Evolutionary conservation across 192 early-diverging fungal genomes (phyloP).

Genomic region (Gonapodya sp.): DNA sequence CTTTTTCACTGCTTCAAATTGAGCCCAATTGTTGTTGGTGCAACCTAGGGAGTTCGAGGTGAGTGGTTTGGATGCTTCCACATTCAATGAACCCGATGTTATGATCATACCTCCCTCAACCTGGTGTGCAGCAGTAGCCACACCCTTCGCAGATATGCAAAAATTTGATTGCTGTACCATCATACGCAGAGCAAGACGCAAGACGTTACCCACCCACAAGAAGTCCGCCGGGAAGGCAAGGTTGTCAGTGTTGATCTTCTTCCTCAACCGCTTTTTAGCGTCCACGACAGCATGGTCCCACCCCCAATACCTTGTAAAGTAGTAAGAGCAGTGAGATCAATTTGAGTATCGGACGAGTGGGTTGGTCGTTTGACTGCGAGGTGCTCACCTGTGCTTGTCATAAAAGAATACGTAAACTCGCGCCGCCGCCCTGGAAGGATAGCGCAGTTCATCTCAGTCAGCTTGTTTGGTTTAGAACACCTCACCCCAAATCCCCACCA

Average conservation of each 20-base stretch:
- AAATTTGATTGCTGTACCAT: not conserved
- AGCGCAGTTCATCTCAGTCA: not conserved
- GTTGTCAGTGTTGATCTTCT: not conserved
- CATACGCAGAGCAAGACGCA: not conserved
- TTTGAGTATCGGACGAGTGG: not conserved
- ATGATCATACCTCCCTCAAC: not conserved
- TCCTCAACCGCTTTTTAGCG: not conserved
- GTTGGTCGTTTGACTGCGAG: not conserved
- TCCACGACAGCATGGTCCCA: not conserved
- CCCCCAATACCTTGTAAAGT: not conserved
- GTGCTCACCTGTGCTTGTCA: not conserved
- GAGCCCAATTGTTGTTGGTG: conserved; percentile 3
- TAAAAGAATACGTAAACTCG: not conserved
- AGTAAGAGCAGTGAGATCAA: not conserved
- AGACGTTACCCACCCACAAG: not conserved
- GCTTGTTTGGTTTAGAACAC: not conserved
- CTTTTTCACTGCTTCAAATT: not conserved
- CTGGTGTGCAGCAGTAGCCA: conserved; percentile 8
- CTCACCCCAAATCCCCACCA: not conserved
- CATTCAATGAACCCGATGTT: not conserved
- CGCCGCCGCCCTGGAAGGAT: not conserved
- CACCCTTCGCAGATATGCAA: not conserved
- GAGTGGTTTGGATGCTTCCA: not conserved
- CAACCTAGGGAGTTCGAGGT: not conserved
- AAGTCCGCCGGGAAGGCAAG: not conserved